Base-by-base conservation (phyloP, 306 rosid species). In the Quercus alba region DNA sequence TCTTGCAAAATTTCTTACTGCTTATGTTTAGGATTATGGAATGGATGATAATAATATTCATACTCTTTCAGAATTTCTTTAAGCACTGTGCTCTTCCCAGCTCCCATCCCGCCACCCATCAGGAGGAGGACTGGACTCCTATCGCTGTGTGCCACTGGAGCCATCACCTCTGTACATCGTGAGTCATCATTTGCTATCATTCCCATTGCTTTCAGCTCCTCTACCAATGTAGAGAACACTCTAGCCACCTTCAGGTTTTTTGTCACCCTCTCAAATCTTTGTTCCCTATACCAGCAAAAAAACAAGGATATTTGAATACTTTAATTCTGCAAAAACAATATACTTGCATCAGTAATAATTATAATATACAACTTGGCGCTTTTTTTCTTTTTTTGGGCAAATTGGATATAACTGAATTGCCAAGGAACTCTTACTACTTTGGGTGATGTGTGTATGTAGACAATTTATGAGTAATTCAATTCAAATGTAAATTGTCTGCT, bases 41-140 rank as follows among this genome's bases (percentile, higher is more conserved):
- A 33, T 62, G 26, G 5, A 12, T 3, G 13, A 73, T 57, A 72
- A n/a, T 68, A 56, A 56, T 77, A 55, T 11, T 77, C 90, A 18
- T 90, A 96, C 99, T 96, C 99, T 91, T 96, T 93, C 79, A 91
- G 97, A 84, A 96, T 96, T 67, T 96, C 99, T 77, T 96, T 89
- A 2, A 96, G 92, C 33, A 90, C 99, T 0, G 97, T 93, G 91
- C 98, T 96, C 91, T 96, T 96, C 33, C 99, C 98, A 8, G 99
- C 99, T 78, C 99, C 98, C 99, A 96, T 93, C 26, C 98, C 98
- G 67, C 99, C 97, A 0, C 99, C 99, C 99, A 96, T 96, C 86
- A 96, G 86, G 77, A 96, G 97, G 44, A 96, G 97, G 82, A 96
- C 91, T 1, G 99, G 97, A 78, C 99, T 96, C 79, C 99, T 85